Conservation (phyloP, 2,329 filamentous ascomycete species). For the Fusarium penzigii region DNA sequence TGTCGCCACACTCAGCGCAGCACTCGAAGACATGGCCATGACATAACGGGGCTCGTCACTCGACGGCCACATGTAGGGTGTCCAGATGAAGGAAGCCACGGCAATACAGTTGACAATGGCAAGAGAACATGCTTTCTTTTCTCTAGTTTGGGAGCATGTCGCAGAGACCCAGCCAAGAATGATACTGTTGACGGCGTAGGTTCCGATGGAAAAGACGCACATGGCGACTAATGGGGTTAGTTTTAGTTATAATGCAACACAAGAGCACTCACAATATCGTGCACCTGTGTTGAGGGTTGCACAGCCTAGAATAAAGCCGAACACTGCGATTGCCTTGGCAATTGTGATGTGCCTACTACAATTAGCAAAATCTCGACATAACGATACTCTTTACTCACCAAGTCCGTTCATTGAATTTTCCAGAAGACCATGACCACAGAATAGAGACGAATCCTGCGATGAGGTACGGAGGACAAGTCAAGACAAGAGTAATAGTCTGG, state of each 20-base stretch:
- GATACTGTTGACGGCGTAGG: conserved; percentile 45
- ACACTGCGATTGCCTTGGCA: conserved; percentile 41
- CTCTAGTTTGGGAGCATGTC: conserved; percentile 44
- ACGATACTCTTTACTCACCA: conserved; percentile 26
- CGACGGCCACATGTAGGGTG: conserved; percentile 14
- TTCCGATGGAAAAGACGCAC: conserved; percentile 39
- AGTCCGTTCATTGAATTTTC: conserved; percentile 45
- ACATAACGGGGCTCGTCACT: conserved; percentile 12
- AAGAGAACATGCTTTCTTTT: conserved; percentile 47
- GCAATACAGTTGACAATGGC: conserved; percentile 27
- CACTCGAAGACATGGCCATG: conserved; percentile 20
- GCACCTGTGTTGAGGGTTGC: conserved; percentile 25
- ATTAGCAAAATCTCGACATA: not conserved
- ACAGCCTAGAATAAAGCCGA: conserved; percentile 23
- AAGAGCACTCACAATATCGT: conserved; percentile 9
- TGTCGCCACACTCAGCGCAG: conserved; percentile 33
- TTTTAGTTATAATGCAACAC: fast-evolving
- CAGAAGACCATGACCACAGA: conserved; percentile 39
- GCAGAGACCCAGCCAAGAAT: conserved; percentile 45
- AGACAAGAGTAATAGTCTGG: conserved; percentile 27
- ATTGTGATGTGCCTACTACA: conserved; percentile 39
- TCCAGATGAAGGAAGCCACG: conserved; percentile 15
- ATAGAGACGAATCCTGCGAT: conserved; percentile 32
- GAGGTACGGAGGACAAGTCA: conserved; percentile 44
- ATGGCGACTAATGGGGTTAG: conserved; percentile 24